These are phyloP conservation scores for Rhododendron molle DNA, from an alignment of 148 eudicot genomes.

Conservation along the genomic window DNA sequence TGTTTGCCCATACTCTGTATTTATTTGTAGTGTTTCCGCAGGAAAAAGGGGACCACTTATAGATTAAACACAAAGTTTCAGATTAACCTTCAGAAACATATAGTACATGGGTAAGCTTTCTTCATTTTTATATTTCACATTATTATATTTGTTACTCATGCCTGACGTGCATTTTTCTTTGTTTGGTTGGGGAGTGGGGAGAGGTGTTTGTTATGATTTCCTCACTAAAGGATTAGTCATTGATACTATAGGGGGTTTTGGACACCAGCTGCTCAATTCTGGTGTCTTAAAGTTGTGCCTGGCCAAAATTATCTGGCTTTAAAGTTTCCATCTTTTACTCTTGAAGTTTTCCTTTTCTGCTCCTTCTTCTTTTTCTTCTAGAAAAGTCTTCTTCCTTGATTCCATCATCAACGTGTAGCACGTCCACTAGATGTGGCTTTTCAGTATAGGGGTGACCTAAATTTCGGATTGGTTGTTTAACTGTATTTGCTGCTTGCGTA, in stretches of 20 bases:
- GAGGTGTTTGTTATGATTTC: neutral
- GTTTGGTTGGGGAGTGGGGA: neutral
- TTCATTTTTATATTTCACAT: slow-evolving; percentile 1
- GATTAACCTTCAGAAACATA: slow-evolving; percentile 76
- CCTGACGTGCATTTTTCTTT: neutral
- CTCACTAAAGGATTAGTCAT: neutral
- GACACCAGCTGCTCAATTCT: neutral
- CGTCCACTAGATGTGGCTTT: neutral
- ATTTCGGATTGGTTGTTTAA: neutral
- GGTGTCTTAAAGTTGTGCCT: neutral
- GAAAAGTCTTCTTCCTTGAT: neutral
- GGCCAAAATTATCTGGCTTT: neutral
- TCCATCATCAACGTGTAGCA: neutral
- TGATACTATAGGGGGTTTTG: neutral
- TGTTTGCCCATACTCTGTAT: slow-evolving; percentile 1
- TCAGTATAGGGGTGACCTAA: neutral
- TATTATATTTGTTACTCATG: neutral
- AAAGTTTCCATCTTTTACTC: neutral
- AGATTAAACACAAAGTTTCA: slow-evolving; percentile 65
- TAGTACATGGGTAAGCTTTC: slow-evolving; percentile 65
- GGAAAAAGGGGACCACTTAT: slow-evolving; percentile 81
- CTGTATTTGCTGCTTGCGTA: neutral
- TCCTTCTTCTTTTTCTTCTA: neutral
- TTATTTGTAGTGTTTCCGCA: slow-evolving; percentile 26
- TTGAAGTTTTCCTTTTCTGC: neutral